Percentiles rank a stretch among this genome's conserved stretches.
Evolutionary conservation across 257 asterid species (phyloP).

Genomic region (Mentha longifolia): DNA sequence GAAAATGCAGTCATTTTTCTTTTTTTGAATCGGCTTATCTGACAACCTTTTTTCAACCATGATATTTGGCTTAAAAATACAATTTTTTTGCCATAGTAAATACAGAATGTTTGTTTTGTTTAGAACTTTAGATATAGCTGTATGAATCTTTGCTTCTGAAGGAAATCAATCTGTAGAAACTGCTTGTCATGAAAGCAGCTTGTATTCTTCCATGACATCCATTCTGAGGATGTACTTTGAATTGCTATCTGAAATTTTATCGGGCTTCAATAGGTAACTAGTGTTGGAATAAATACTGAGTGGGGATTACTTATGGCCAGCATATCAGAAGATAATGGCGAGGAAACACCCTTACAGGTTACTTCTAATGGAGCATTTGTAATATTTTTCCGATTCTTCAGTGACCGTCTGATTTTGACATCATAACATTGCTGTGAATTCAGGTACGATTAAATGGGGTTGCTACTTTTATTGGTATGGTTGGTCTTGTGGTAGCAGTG

Average conservation of each 20-base stretch:
- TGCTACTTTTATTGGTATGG: slow-evolving; percentile 90
- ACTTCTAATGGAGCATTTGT: slow-evolving; percentile 17
- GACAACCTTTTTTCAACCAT: not conserved
- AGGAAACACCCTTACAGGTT: slow-evolving; percentile 98
- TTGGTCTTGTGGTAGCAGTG: slow-evolving; percentile 80
- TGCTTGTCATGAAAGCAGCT: slow-evolving; percentile 5
- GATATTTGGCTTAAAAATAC: slow-evolving; percentile 7
- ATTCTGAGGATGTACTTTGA: not conserved
- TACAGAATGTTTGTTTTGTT: slow-evolving; percentile 25
- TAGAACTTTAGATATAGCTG: not conserved
- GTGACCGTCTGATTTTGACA: slow-evolving; percentile 27
- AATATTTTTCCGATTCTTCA: slow-evolving; percentile 15
- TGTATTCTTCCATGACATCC: slow-evolving; percentile 5
- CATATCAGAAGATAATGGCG: slow-evolving; percentile 94
- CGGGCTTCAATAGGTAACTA: slow-evolving; percentile 61
- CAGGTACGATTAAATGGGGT: slow-evolving; percentile 94
- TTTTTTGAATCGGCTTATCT: not conserved
- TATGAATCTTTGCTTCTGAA: not conserved
- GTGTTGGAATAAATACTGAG: slow-evolving; percentile 91
- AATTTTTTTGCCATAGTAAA: not conserved
- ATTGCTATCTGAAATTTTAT: slow-evolving; percentile 10
- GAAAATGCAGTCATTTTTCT: not conserved
- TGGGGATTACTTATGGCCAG: slow-evolving; percentile 99
- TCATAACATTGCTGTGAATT: slow-evolving; percentile 30
- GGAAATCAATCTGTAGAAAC: slow-evolving; percentile 28